Evolutionary conservation across 2,329 filamentous ascomycete species (phyloP).

Genomic region (Leptographium wingfieldii): DNA sequence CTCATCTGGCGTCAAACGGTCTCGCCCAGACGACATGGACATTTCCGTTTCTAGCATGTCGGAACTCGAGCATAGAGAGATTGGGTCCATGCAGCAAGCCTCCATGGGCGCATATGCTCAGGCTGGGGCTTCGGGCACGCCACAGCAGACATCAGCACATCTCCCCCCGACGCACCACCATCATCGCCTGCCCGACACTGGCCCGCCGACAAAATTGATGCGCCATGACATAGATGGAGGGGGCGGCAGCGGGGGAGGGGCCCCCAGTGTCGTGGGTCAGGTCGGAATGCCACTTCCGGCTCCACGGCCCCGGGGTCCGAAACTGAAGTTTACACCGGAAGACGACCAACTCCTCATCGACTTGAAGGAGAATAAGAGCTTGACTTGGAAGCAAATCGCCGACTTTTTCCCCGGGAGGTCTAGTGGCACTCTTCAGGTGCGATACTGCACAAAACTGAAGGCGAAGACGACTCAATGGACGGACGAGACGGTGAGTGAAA

Average conservation of each 20-base stretch:
- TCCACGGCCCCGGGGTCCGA: slow-evolving; percentile 68
- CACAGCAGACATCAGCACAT: slow-evolving; percentile 14
- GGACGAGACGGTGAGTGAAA: slow-evolving; percentile 66
- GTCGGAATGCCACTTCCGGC: slow-evolving; percentile 79
- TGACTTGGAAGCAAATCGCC: slow-evolving; percentile 96
- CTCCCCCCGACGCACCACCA: slow-evolving; percentile 53
- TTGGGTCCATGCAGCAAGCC: slow-evolving; percentile 42
- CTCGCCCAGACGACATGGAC: slow-evolving; percentile 46
- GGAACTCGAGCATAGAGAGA: slow-evolving; percentile 40
- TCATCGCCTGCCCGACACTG: slow-evolving; percentile 63
- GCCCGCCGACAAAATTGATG: slow-evolving; percentile 54
- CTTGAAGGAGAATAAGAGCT: slow-evolving; percentile 84
- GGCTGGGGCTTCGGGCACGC: slow-evolving; percentile 19
- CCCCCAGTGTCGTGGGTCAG: slow-evolving; percentile 76
- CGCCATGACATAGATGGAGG: slow-evolving; percentile 37
- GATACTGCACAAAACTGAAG: slow-evolving; percentile 91
- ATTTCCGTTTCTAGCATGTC: slow-evolving; percentile 36
- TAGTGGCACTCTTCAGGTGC: slow-evolving; percentile 81
- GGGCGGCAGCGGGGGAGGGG: slow-evolving; percentile 32
- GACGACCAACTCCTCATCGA: slow-evolving; percentile 82
- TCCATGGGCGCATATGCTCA: slow-evolving; percentile 41
- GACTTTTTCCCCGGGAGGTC: slow-evolving; percentile 90
- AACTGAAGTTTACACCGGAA: slow-evolving; percentile 86
- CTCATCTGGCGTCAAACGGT: slow-evolving; percentile 31
- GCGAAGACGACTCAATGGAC: slow-evolving; percentile 91